Evolutionary conservation across 192 early-diverging fungal species (phyloP), one percentile per base, ranked within the genome.

Genomic region (Coemansia sp.): DNA sequence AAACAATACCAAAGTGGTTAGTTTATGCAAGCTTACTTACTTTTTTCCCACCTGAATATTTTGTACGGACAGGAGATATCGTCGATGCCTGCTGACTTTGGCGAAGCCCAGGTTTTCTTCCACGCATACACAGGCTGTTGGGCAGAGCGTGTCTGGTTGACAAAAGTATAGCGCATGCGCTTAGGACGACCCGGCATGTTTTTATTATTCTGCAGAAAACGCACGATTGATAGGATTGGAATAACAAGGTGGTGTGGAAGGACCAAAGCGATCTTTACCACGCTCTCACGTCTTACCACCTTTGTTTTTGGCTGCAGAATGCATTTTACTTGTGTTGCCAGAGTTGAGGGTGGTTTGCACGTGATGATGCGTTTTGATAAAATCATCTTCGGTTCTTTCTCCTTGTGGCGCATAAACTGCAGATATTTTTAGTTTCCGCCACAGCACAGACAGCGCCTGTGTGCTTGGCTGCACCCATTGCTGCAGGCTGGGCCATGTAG

Each of bases 81-180:
- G 20, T 68, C 64, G 56, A 20, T 51, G 54, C 64, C 10, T 33
- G 25, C 29, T 11, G 56, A 25, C 11, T 48, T 60, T 4, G 71
- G 77, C 45, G 68, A 40, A 31, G 60, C 31, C 77, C 77, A 80
- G 20, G 48, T 29, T 40, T 56, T 70, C 8, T 64, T 69, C 76
- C 77, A 80, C 34, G 77, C 77, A 48, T 62, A 61, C 1, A 80
- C 77, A 3, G 77, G 77, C 45, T 73, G 76, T 36, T 67, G 66
- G 10, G 52, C 38, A 18, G 72, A 55, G n/a, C 72, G 68, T 22
- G 60, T 61, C 34, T 66, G 52, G 36, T 68, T 67, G 25, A 67
- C 71, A 64, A 67, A 71, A 18, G 72, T 69, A 42, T 80, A 80
- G 34, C 72, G 76, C 64, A 78, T 73, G 56, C 71, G 77, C 40